These are phyloP conservation scores for Loxodes magnus DNA, from an alignment of 73 alveolate species.

Conservation along the genomic window DNA sequence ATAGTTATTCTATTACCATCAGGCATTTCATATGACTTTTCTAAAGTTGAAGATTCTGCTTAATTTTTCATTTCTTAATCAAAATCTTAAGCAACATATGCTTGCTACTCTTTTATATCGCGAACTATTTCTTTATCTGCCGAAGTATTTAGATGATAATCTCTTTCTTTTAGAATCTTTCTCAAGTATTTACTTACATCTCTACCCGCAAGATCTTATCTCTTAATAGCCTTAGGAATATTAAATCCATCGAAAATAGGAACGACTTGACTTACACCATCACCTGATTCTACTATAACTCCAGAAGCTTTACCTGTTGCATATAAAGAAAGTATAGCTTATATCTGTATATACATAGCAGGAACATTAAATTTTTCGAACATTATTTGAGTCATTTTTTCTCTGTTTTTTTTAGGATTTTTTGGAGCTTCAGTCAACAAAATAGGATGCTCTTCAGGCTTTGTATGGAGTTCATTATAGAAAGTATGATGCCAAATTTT, in stretches of 20 bases:
- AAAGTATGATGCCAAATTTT: slow-evolving; percentile 48
- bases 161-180: slow-evolving; percentile 60
- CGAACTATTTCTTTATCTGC: slow-evolving; percentile 84
- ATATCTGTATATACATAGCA: slow-evolving; percentile 30
- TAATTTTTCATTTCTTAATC: slow-evolving; percentile 52
- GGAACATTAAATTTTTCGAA: slow-evolving; percentile 81
- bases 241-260: slow-evolving; percentile 95
- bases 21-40: slow-evolving; percentile 52
- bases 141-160: slow-evolving; percentile 54
- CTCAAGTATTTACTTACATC: slow-evolving; percentile 70
- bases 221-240: slow-evolving; percentile 69
- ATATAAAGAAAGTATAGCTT: slow-evolving; percentile 89
- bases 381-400: slow-evolving; percentile 80
- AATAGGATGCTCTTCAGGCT: slow-evolving; percentile 69
- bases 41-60: slow-evolving; percentile 30
- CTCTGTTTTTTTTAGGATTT: slow-evolving; percentile 71
- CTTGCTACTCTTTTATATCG: slow-evolving; percentile 75
- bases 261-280: slow-evolving; percentile 90
- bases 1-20: slow-evolving; percentile 50
- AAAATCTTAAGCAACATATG: slow-evolving; percentile 75
- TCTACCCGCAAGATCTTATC: slow-evolving; percentile 81
- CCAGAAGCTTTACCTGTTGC: slow-evolving; percentile 92
- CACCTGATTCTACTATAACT: slow-evolving; percentile 93
- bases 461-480: slow-evolving; percentile 43
- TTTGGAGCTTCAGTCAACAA: slow-evolving; percentile 77